These are phyloP conservation scores for Linnemannia schmuckeri DNA, from an alignment of 192 early-diverging fungal species.

Conservation along the genomic window DNA sequence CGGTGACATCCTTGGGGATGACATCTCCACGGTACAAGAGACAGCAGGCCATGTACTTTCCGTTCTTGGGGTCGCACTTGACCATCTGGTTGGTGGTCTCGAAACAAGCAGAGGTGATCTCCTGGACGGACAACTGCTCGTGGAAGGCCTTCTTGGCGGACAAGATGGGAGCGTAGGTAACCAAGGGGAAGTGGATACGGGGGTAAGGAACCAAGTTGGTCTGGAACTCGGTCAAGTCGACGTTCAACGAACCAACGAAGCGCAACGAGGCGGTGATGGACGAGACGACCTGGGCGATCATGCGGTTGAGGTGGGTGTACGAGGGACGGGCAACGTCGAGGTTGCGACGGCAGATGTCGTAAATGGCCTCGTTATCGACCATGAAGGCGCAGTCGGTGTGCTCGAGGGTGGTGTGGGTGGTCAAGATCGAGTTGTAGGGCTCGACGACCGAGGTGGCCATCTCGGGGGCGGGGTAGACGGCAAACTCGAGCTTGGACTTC, in stretches of 20 bases:
- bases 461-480: slow-evolving; percentile 98
- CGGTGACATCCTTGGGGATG: slow-evolving; percentile 98
- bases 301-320: slow-evolving; percentile 97
- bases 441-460: slow-evolving; percentile 97
- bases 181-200: slow-evolving; percentile 99
- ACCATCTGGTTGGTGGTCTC: slow-evolving; percentile 99
- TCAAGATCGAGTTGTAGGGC: slow-evolving; percentile 99
- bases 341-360: slow-evolving; percentile 99
- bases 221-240: slow-evolving; percentile 99
- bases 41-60: slow-evolving; percentile 99
- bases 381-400: slow-evolving; percentile 99
- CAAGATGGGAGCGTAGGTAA: slow-evolving; percentile 97
- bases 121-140: slow-evolving; percentile 93
- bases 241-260: slow-evolving; percentile 99
- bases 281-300: slow-evolving; percentile 99
- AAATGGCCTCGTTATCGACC: slow-evolving; percentile 99
- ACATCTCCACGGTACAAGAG: slow-evolving; percentile 99
- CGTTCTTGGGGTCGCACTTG: slow-evolving; percentile 97
- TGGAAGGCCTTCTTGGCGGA: slow-evolving; percentile 96
- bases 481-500: slow-evolving; percentile 99
- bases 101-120: slow-evolving; percentile 97
- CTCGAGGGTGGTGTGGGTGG: slow-evolving; percentile 99
- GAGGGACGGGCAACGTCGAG: slow-evolving; percentile 97
- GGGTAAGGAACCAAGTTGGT: slow-evolving; percentile 99
- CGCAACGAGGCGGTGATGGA: slow-evolving; percentile 99